phyloP scores from a whole-genome alignment of 2,329 filamentous ascomycete species.

The Fusarium falciforme region DNA sequence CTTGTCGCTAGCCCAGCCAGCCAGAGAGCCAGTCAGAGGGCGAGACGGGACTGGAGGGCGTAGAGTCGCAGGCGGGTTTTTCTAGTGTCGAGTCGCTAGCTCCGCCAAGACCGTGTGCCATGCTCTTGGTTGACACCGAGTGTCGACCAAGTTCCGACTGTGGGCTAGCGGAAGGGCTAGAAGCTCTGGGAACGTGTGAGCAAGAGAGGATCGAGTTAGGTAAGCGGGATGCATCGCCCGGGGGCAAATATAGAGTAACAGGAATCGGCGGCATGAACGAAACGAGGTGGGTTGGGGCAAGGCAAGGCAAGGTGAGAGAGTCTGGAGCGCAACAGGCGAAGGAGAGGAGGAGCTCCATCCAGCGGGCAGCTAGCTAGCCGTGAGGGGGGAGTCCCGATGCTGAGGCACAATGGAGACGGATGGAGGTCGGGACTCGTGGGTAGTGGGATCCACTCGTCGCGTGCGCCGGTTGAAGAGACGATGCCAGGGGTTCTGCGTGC shows the following conservation, averaged over 20 bases:
- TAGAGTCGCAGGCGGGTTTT: constrained; percentile 24
- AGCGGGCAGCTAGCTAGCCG: not conserved
- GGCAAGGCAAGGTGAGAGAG: constrained; percentile 2
- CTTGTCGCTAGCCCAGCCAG: constrained; percentile 10
- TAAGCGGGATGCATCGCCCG: not conserved
- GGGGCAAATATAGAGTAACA: constrained; percentile 10
- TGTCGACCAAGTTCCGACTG: constrained; percentile 8
- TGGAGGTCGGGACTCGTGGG: constrained; percentile 24
- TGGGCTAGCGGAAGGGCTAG: constrained; percentile 7
- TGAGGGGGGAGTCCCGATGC: constrained; percentile 26
- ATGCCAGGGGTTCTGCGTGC: constrained; percentile 26
- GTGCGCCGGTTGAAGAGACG: constrained; percentile 33
- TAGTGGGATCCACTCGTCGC: constrained; percentile 38
- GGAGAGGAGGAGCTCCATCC: not conserved
- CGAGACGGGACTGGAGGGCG: constrained; percentile 5
- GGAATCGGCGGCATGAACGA: constrained; percentile 20
- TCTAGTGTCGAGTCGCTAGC: constrained; percentile 1
- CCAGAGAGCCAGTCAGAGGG: constrained; percentile 3
- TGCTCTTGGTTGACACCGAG: constrained; percentile 23
- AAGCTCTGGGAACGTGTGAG: not conserved
- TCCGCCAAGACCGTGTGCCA: constrained; percentile 34
- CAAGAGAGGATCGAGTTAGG: not conserved
- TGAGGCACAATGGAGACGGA: constrained; percentile 35
- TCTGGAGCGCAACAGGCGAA: constrained; percentile 17
- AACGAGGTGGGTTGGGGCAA: constrained; percentile 1